A percentile compares a stretch with the other conserved stretches of the same genome.
Evolutionary conservation across 2,329 filamentous ascomycete genomes (phyloP).

Genomic region (Cladosporium sp.): DNA sequence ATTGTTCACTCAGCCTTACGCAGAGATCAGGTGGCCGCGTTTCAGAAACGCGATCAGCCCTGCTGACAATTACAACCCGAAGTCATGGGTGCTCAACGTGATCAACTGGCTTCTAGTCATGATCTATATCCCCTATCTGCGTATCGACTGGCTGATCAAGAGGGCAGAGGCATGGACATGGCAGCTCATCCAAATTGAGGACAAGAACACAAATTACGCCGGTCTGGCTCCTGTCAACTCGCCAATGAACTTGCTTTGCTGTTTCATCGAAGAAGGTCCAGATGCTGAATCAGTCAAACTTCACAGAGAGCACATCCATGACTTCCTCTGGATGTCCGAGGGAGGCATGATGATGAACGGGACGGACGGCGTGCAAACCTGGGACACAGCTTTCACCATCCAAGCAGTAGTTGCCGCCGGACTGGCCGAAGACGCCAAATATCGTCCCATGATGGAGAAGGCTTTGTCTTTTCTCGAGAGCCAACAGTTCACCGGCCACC

Average conservation of each 20-base stretch:
- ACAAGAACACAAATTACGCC: slow-evolving; percentile 85
- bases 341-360: slow-evolving; percentile 95
- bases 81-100: slow-evolving; percentile 74
- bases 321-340: slow-evolving; percentile 85
- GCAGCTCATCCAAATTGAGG: slow-evolving; percentile 82
- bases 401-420: slow-evolving; percentile 77
- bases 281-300: slow-evolving; percentile 66
- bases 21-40: slow-evolving; percentile 68
- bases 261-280: slow-evolving; percentile 80
- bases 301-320: slow-evolving; percentile 76
- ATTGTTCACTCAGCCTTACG: slow-evolving; percentile 74
- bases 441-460: slow-evolving; percentile 76
- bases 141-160: slow-evolving; percentile 61
- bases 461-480: slow-evolving; percentile 81
- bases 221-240: slow-evolving; percentile 84
- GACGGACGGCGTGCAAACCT: slow-evolving; percentile 95
- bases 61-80: slow-evolving; percentile 88
- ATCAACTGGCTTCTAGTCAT: slow-evolving; percentile 75
- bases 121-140: slow-evolving; percentile 75
- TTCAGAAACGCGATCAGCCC: slow-evolving; percentile 79
- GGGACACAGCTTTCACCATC: slow-evolving; percentile 90
- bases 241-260: slow-evolving; percentile 83
- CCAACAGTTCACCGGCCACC: slow-evolving; percentile 86
- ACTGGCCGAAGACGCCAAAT: slow-evolving; percentile 70
- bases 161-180: slow-evolving; percentile 77